These are phyloP conservation scores for Pistacia integerrima DNA, from an alignment of 345 rosid species.

Conservation along the genomic window DNA sequence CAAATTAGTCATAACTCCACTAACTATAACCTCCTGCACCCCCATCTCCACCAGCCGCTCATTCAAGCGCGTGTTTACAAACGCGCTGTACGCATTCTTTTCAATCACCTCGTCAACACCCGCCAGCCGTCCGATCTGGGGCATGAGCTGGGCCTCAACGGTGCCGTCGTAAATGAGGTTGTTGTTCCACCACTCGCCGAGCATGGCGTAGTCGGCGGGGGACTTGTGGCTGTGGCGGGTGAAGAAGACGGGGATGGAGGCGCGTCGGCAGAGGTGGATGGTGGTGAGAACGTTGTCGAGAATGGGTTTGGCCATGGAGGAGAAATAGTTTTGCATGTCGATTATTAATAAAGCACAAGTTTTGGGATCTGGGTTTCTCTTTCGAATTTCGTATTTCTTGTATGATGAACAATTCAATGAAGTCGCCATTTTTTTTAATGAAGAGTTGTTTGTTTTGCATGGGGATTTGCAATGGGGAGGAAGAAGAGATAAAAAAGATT, in stretches of 20 bases:
- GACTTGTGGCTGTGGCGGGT: conserved; percentile 74
- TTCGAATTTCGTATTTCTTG: conserved; percentile 54
- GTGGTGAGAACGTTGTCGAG: conserved; percentile 51
- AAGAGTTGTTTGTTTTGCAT: too few species aligned
- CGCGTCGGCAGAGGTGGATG: conserved; percentile 60
- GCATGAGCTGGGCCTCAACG: conserved; percentile 47
- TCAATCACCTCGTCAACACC: conserved; percentile 49
- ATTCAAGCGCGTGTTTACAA: conserved; percentile 52
- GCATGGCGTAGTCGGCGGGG: conserved; percentile 55
- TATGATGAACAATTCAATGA: conserved; percentile 19
- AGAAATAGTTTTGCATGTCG: conserved; percentile 68
- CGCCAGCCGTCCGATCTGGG: conserved; percentile 37
- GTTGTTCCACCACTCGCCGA: conserved; percentile 71
- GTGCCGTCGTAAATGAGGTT: conserved; percentile 67
- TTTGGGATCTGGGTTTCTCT: conserved; percentile 56
- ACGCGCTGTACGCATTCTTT: conserved; percentile 80
- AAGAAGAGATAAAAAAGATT: too few species aligned
- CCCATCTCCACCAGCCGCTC: conserved; percentile 56
- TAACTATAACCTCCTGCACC: conserved; percentile 71
- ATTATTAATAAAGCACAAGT: conserved; percentile 57
- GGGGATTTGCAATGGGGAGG: too few species aligned
- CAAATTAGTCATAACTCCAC: conserved; percentile 74
- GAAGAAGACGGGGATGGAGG: conserved; percentile 72
- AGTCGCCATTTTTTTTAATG: too few species aligned
- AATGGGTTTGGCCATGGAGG: conserved; percentile 59